These are phyloP conservation scores for Xylaria longipes DNA, from an alignment of 495 filamentous ascomycete genomes.

Conservation along the genomic window DNA sequence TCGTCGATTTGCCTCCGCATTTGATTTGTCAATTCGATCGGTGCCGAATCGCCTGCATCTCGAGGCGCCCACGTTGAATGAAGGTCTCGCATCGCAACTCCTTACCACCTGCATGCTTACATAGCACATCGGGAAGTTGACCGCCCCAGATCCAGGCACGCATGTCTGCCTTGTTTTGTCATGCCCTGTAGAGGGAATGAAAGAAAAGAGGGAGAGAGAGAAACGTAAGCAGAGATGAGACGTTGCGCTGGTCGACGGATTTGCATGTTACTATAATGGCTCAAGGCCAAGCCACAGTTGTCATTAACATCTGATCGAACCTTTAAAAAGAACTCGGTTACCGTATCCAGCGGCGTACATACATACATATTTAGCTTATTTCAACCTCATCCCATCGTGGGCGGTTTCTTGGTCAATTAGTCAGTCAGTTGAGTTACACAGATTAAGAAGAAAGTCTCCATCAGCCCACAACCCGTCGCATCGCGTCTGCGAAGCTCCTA, in stretches of 20 bases:
- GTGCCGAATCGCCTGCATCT: background rate
- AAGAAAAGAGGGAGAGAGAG: background rate
- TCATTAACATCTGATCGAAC: slow-evolving; percentile 10
- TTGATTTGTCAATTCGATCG: slow-evolving; percentile 1
- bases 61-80: background rate
- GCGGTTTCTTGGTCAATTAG: background rate
- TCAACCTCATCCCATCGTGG: slow-evolving; percentile 7
- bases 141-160: background rate
- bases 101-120: slow-evolving; percentile 9
- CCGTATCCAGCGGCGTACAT: background rate
- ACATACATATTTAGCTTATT: slow-evolving; percentile 15
- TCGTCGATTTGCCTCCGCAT: background rate
- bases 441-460: background rate
- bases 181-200: background rate
- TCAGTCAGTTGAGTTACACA: background rate
- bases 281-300: slow-evolving; percentile 5
- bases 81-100: slow-evolving; percentile 8
- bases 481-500: background rate
- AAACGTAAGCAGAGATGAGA: slow-evolving; percentile 13
- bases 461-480: background rate
- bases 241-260: slow-evolving; percentile 4
- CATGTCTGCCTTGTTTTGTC: background rate
- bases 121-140: background rate
- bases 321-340: slow-evolving; percentile 5
- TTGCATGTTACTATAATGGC: slow-evolving; percentile 2